Evolutionary conservation across 176 grass and related monocot species (phyloP).

Genomic region (Alopecurus myosuroides): DNA sequence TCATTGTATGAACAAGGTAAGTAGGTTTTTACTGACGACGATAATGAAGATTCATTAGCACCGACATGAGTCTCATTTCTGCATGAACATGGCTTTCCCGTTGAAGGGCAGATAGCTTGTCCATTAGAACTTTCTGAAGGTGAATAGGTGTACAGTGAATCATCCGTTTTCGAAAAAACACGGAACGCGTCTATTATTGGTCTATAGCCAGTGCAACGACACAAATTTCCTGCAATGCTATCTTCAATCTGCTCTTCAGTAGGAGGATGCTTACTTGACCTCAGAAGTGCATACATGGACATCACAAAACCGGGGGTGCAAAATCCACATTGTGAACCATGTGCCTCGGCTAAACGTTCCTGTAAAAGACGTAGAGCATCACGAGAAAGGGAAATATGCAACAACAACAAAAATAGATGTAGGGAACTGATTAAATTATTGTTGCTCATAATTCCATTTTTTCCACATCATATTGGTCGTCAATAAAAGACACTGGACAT

Average conservation of each 20-base stretch:
- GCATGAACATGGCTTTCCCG: constrained; percentile 88
- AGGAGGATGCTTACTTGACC: constrained; percentile 71
- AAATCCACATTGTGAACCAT: constrained; percentile 99
- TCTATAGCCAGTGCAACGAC: constrained; percentile 93
- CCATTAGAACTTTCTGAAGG: constrained; percentile 41
- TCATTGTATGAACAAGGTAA: constrained; percentile 61
- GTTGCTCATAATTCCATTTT: background rate
- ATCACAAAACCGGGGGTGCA: constrained; percentile 98
- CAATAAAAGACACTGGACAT: background rate
- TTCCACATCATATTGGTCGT: background rate
- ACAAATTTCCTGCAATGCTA: constrained; percentile 87
- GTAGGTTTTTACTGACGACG: constrained; percentile 36
- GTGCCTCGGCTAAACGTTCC: constrained; percentile 77
- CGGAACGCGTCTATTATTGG: constrained; percentile 97
- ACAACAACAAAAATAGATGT: background rate
- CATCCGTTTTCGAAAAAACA: constrained; percentile 84
- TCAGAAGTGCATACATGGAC: constrained; percentile 94
- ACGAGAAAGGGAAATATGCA: background rate
- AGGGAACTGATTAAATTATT: constrained; percentile 9
- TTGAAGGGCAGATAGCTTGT: constrained; percentile 77
- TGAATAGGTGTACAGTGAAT: constrained; percentile 63
- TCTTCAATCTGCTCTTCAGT: constrained; percentile 94
- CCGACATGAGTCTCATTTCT: constrained; percentile 19
- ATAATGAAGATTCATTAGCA: constrained; percentile 26
- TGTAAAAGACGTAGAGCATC: constrained; percentile 32